Base-by-base conservation (phyloP, 306 rosid species). In the Acacia crassicarpa region DNA sequence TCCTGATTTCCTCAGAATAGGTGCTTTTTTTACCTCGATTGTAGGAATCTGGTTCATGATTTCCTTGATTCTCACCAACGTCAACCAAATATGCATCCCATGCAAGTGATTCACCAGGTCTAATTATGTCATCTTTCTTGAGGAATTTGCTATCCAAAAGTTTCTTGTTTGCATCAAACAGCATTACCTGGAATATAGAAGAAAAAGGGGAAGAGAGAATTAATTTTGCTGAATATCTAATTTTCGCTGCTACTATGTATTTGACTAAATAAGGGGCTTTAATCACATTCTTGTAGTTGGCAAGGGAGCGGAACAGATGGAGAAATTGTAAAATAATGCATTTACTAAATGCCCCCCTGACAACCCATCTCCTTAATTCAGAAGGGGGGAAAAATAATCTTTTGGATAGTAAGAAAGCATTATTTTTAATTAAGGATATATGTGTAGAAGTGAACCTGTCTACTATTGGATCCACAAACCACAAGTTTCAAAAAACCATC, bases 41-140 rank as follows among this genome's bases (percentile, higher is more conserved):
- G 85, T 72, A 85, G 76, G 83, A 74, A 80, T 80, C 85, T 32
- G 89, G 89, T 79, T 78, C 83, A 69, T 79, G 79, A 81, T 87
- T 89, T 58, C 73, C 89, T 67, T 84, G 89, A 81, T 30, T 44
- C 83, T 93, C 94, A 67, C 92, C 92, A 74, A 93, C 82, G 70
- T 91, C 94, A 82, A 95, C 88, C 88, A 91, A 84, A 83, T 95
- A 87, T 73, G 88, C 84, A 82, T 89, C 91, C 72, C 91, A 93
- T 72, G 86, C 46, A 75, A 93, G 76, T 58, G 90, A 87, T 84
- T 86, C 94, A 35, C 93, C 91, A 3, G 92, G 75, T 83, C 65
- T 88, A 74, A 91, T 85, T 38, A 75, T 76, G 61, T 95, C 98
- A 78, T 88, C 92, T 77, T 85, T 89, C 88, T 87, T 91, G 25